A percentile compares a stretch with the other conserved stretches of the same genome.
Conservation (phyloP, 2,329 filamentous ascomycete species). For the Ophiostoma ips region DNA sequence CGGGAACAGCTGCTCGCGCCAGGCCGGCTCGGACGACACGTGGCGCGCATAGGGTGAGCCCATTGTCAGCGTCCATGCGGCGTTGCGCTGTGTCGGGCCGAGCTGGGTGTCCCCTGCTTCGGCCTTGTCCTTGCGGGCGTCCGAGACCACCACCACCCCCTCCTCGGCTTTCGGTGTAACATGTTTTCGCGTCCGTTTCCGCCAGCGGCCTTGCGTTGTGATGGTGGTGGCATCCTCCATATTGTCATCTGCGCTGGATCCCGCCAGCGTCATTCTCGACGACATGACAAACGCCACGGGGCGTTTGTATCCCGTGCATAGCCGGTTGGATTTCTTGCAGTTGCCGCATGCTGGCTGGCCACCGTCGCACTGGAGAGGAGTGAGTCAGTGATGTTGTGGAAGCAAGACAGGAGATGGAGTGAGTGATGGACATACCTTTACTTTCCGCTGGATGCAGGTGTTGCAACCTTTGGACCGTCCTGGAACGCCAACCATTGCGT, state of each 20-base stretch:
- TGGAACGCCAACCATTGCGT: constrained; percentile 15
- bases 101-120: too few relatives aligned
- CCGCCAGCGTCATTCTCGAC: constrained; percentile 4
- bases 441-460: constrained; percentile 13
- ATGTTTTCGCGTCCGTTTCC: constrained; percentile 3
- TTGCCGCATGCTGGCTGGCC: constrained; percentile 16
- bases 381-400: not conserved
- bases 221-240: not conserved
- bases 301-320: constrained; percentile 16
- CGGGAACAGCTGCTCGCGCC: constrained; percentile 13
- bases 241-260: not conserved
- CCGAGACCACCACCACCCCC: not conserved
- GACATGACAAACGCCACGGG: constrained; percentile 13
- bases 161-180: not conserved
- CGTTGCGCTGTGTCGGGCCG: too few relatives aligned
- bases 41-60: not conserved
- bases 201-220: constrained; percentile 12
- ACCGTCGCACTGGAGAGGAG: constrained; percentile 14
- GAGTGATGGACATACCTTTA: constrained; percentile 12
- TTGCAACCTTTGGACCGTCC: constrained; percentile 15
- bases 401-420: not conserved
- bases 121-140: not conserved
- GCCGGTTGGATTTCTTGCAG: constrained; percentile 14
- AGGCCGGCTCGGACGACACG: constrained; percentile 5
- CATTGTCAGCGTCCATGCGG: too few relatives aligned